Evolutionary conservation across 2,329 filamentous ascomycete genomes (phyloP).

Genomic region (Aspergillus fumigatus): DNA sequence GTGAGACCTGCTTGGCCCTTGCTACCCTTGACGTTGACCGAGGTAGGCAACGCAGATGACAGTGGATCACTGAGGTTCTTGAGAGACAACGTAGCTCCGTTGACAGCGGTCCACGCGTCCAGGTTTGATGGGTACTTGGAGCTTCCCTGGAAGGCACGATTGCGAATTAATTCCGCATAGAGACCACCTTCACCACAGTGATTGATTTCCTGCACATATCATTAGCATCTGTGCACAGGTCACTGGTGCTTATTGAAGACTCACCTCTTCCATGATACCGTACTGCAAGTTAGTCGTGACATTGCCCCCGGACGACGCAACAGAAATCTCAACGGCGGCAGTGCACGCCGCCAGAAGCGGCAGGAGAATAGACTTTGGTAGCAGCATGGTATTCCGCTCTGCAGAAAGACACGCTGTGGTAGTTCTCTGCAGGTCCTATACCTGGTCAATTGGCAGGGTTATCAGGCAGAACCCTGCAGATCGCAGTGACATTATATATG

Average conservation of each 20-base stretch:
- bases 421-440: slow-evolving; percentile 9
- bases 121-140: slow-evolving; percentile 24
- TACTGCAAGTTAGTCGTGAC: slow-evolving; percentile 23
- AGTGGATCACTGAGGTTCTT: slow-evolving; percentile 39
- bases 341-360: slow-evolving; percentile 22
- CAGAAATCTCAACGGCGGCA: slow-evolving; percentile 24
- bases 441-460: not conserved
- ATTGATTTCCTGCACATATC: slow-evolving; percentile 23
- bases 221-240: not conserved
- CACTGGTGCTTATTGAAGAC: not conserved
- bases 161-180: slow-evolving; percentile 32
- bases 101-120: slow-evolving; percentile 29
- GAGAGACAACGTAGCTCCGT: slow-evolving; percentile 28
- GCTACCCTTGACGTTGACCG: slow-evolving; percentile 39
- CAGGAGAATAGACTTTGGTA: slow-evolving; percentile 20
- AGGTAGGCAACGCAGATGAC: slow-evolving; percentile 43
- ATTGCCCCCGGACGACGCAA: slow-evolving; percentile 28
- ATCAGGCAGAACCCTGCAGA: not conserved
- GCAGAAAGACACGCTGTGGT: not conserved
- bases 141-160: slow-evolving; percentile 33
- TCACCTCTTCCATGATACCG: slow-evolving; percentile 30
- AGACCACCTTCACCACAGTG: slow-evolving; percentile 31
- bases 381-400: slow-evolving; percentile 10
- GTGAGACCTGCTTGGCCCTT: slow-evolving; percentile 43
- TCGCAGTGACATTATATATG: slow-evolving; percentile 5